These are phyloP conservation scores for Hypsizygus marmoreus DNA, from an alignment of 768 basidiomycete species.

Conservation along the genomic window DNA sequence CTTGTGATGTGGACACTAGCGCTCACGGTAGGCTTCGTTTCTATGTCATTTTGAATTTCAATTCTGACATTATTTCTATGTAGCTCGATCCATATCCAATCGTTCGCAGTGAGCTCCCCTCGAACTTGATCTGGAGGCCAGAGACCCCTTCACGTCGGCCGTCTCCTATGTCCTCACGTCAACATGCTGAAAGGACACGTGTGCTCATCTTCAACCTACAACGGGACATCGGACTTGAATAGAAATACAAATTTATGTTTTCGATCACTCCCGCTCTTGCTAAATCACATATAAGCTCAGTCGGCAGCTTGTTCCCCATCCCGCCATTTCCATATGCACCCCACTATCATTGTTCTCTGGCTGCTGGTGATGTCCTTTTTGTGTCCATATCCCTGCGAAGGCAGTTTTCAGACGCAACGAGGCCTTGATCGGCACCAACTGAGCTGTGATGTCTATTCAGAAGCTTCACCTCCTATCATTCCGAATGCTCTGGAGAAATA, in stretches of 20 bases:
- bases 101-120: too few relatives aligned
- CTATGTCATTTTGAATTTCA: background rate
- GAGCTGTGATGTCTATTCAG: background rate
- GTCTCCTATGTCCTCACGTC: too few relatives aligned
- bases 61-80: background rate
- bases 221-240: too few relatives aligned
- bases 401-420: background rate
- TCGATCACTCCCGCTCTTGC: too few relatives aligned
- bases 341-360: background rate
- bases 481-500: background rate
- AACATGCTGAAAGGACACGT: too few relatives aligned
- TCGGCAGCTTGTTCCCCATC: too few relatives aligned
- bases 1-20: background rate
- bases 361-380: background rate
- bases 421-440: conserved; percentile 2
- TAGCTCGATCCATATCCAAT: too few relatives aligned
- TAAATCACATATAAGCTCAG: too few relatives aligned
- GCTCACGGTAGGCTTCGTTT: background rate
- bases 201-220: too few relatives aligned
- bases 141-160: too few relatives aligned
- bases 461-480: background rate
- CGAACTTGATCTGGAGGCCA: too few relatives aligned
- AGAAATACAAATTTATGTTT: too few relatives aligned
- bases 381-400: background rate
- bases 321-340: background rate